Conservation (phyloP, 257 asterid genomes). For the Solanum virginianum region DNA sequence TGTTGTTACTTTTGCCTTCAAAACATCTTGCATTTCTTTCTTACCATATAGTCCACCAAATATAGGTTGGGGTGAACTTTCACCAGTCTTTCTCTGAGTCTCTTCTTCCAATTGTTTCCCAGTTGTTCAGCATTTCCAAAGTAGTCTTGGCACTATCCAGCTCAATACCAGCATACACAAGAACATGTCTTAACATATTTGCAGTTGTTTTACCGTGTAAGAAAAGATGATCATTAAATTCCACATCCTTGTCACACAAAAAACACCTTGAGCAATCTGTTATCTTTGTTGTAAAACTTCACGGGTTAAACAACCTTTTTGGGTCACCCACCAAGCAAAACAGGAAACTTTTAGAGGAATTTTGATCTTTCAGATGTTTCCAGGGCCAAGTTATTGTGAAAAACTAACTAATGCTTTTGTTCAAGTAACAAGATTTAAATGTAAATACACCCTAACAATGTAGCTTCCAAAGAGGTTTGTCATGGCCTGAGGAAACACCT, state of each 20-base stretch:
- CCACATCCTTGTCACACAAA: neutral
- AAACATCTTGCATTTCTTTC: neutral
- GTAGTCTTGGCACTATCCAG: neutral
- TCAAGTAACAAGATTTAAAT: neutral
- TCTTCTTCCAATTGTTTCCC: neutral
- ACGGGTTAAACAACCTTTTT: neutral
- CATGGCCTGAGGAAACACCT: neutral
- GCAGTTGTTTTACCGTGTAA: neutral
- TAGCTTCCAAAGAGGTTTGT: neutral
- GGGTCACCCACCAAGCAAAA: neutral
- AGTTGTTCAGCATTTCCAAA: neutral
- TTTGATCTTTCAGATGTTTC: neutral
- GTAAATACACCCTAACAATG: neutral
- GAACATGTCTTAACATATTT: neutral
- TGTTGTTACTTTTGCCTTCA: neutral
- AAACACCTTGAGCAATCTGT: neutral
- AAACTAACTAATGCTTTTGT: neutral
- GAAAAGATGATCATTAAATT: neutral
- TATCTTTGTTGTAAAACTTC: neutral
- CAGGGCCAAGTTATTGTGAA: neutral
- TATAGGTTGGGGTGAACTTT: neutral
- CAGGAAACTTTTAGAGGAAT: neutral
- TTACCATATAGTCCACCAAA: neutral
- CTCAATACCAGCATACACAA: neutral
- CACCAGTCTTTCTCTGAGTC: neutral